Evolutionary conservation across 306 rosid species (phyloP).

Genomic region (Canavalia ensiformis): DNA sequence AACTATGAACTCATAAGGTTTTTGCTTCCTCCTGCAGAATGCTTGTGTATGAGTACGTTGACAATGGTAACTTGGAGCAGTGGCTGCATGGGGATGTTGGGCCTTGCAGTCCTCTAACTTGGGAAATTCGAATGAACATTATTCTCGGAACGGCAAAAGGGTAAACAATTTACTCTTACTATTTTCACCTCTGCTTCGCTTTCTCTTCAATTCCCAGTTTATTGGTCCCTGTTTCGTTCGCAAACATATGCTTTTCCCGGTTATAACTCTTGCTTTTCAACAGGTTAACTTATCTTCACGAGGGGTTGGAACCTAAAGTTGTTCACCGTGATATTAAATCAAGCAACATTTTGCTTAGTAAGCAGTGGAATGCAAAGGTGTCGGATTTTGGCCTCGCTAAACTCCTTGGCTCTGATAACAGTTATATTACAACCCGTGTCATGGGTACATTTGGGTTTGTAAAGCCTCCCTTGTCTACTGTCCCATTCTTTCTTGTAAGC

Average conservation of each 20-base stretch:
- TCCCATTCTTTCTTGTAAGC: background rate
- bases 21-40: conserved; percentile 58
- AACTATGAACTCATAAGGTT: background rate
- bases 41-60: conserved; percentile 88
- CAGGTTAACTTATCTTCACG: conserved; percentile 86
- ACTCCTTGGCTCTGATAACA: conserved; percentile 81
- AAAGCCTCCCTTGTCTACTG: conserved; percentile 12
- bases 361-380: conserved; percentile 90
- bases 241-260: background rate
- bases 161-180: conserved; percentile 45
- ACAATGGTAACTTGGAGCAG: conserved; percentile 92
- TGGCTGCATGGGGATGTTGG: conserved; percentile 95
- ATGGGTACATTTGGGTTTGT: conserved; percentile 97
- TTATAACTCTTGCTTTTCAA: conserved; percentile 36
- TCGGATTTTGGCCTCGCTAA: conserved; percentile 97
- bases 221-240: background rate
- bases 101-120: conserved; percentile 79
- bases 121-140: conserved; percentile 88
- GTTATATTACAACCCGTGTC: conserved; percentile 89
- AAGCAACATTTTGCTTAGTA: conserved; percentile 87
- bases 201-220: background rate
- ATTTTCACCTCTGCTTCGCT: background rate
- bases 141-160: conserved; percentile 88
- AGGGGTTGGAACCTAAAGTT: conserved; percentile 94
- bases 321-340: conserved; percentile 93